These are phyloP conservation scores for Penicillium sp. DNA, from an alignment of 2,329 filamentous ascomycete genomes.

Conservation along the genomic window DNA sequence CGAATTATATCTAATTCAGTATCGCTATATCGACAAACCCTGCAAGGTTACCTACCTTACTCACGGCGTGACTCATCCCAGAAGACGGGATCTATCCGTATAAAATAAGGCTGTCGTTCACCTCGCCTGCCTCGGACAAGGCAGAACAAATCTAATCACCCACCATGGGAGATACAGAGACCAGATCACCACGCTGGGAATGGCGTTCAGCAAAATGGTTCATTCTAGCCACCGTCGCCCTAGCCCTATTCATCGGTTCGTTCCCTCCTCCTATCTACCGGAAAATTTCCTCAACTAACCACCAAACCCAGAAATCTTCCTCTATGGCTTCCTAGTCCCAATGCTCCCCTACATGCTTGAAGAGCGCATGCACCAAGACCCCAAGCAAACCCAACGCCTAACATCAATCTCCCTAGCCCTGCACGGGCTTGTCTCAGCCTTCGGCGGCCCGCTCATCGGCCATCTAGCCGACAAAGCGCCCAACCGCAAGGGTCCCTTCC, in stretches of 20 bases:
- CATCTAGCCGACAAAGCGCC: slow-evolving; percentile 38
- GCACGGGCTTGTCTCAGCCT: slow-evolving; percentile 35
- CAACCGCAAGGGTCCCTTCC: slow-evolving; percentile 32
- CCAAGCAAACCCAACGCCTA: slow-evolving; percentile 33
- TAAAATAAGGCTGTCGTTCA: too few relatives aligned
- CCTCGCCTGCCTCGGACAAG: too few relatives aligned
- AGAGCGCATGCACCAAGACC: slow-evolving; percentile 33
- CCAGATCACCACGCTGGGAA: not conserved
- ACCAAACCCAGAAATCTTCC: slow-evolving; percentile 36
- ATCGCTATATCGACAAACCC: too few relatives aligned
- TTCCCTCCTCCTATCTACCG: not conserved
- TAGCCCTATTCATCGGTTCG: slow-evolving; percentile 9
- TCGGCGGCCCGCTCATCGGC: slow-evolving; percentile 35
- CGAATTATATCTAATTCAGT: too few relatives aligned
- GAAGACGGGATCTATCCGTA: too few relatives aligned
- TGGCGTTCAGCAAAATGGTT: slow-evolving; percentile 9
- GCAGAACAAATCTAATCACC: not conserved
- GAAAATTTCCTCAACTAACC: not conserved
- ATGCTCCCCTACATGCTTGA: slow-evolving; percentile 43
- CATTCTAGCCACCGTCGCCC: slow-evolving; percentile 6
- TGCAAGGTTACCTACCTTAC: too few relatives aligned
- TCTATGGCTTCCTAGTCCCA: slow-evolving; percentile 43
- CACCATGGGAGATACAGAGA: not conserved
- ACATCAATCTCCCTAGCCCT: slow-evolving; percentile 35
- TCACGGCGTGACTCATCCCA: slow-evolving; percentile 3